A percentile compares a stretch with the other conserved stretches of the same genome.
These are phyloP conservation scores for Strobilomyces echinocephalus DNA, from an alignment of 768 basidiomycete species.

Conservation along the genomic window DNA sequence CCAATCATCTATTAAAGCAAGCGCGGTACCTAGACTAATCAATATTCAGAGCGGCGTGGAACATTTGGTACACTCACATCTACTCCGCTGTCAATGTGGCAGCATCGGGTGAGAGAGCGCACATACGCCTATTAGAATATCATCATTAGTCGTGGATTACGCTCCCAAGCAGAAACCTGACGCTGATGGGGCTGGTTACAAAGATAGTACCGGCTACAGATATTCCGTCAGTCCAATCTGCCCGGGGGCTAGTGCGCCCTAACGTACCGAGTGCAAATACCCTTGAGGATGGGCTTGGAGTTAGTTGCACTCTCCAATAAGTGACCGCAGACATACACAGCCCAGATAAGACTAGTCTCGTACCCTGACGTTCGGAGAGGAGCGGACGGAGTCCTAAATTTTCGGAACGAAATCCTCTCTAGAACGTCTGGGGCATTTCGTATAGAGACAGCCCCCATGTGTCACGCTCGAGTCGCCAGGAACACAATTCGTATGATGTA, in stretches of 20 bases:
- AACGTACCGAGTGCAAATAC: background rate
- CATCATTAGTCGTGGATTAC: background rate
- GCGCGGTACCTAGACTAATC: background rate
- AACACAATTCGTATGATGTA: no score
- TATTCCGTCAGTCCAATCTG: background rate
- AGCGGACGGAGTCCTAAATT: no score
- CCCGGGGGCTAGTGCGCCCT: no score
- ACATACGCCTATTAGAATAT: constrained; percentile 3
- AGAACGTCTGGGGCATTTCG: no score
- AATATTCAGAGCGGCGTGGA: background rate
- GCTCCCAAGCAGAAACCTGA: background rate
- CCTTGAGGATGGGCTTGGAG: background rate
- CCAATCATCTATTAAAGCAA: constrained; percentile 5
- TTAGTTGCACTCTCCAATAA: constrained; percentile 2
- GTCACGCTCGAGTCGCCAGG: no score
- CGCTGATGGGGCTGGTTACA: background rate
- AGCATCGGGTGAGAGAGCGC: no score
- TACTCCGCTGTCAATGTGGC: background rate
- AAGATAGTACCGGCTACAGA: constrained; percentile 2
- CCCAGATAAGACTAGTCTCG: no score
- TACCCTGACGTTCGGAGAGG: no score
- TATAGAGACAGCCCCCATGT: no score
- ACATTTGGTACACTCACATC: constrained; percentile 1
- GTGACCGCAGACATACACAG: background rate
- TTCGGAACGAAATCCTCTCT: no score